phyloP scores from a whole-genome alignment of 1,284 basidiomycete species.

The Vanrija pseudolonga region DNA sequence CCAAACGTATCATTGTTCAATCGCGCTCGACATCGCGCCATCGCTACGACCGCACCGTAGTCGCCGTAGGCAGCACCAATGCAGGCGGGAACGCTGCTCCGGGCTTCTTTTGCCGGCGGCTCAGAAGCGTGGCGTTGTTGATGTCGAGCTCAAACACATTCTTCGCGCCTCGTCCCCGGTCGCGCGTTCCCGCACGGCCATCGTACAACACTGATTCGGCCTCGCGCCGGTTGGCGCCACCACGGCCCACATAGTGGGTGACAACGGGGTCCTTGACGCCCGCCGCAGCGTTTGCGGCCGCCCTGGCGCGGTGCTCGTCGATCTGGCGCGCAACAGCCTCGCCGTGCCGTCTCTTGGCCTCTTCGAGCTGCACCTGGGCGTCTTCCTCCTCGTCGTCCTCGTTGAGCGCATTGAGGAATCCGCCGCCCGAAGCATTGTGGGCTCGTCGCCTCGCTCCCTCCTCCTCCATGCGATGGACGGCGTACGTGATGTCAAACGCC shows the following conservation, averaged over 20 bases:
- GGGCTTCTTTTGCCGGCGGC: constrained; percentile 49
- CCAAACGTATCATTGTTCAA: too few relatives aligned
- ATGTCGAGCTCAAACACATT: constrained; percentile 73
- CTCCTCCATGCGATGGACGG: constrained; percentile 98
- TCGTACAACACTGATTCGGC: constrained; percentile 56
- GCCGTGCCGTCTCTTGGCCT: constrained; percentile 55
- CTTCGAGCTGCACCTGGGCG: constrained; percentile 53
- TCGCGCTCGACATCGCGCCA: too few relatives aligned
- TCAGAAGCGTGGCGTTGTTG: constrained; percentile 76
- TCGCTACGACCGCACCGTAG: too few relatives aligned
- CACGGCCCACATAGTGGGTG: constrained; percentile 49
- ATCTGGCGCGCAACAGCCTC: constrained; percentile 50
- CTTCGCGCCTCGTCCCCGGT: constrained; percentile 50
- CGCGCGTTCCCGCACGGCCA: constrained; percentile 72
- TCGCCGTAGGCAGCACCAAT: too few relatives aligned
- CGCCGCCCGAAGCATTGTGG: constrained; percentile 73
- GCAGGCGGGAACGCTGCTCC: neutral
- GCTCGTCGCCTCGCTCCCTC: constrained; percentile 83
- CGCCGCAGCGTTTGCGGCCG: constrained; percentile 48
- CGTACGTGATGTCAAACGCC: constrained; percentile 98
- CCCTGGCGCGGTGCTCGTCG: constrained; percentile 43
- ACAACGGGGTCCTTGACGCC: constrained; percentile 49
- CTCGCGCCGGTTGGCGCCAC: constrained; percentile 51
- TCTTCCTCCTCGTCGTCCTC: constrained; percentile 80
- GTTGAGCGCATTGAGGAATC: constrained; percentile 81